Evolutionary conservation across 2,329 filamentous ascomycete species (phyloP).

Genomic region (Aspergillus amoenus): DNA sequence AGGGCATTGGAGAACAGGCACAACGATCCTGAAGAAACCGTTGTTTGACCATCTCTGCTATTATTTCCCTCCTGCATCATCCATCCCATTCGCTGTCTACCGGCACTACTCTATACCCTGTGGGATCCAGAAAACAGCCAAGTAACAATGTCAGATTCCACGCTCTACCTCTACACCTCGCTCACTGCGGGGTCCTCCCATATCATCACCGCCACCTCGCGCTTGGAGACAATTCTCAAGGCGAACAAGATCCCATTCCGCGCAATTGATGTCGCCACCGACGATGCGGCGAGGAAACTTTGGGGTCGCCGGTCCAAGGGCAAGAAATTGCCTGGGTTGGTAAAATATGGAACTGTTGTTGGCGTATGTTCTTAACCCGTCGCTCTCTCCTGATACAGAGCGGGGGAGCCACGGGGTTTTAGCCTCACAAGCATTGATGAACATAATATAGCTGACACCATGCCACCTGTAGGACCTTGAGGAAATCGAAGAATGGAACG

Average conservation of each 20-base stretch:
- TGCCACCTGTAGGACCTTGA: conserved; percentile 69
- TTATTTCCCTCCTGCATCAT: not conserved
- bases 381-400: not conserved
- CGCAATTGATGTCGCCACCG: conserved; percentile 84
- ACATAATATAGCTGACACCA: conserved; percentile 11
- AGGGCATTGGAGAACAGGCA: not conserved
- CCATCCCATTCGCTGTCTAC: not conserved
- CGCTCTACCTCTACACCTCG: conserved; percentile 93
- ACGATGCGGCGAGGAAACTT: conserved; percentile 82
- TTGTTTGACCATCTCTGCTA: not conserved
- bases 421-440: not conserved
- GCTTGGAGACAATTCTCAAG: conserved; percentile 92
- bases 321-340: conserved; percentile 82
- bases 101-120: not conserved
- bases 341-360: conserved; percentile 81
- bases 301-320: conserved; percentile 84
- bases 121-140: not conserved
- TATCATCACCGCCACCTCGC: conserved; percentile 92
- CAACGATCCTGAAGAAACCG: not conserved
- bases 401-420: not conserved
- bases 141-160: conserved; percentile 47
- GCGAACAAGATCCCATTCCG: conserved; percentile 94
- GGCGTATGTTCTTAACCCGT: conserved; percentile 62
- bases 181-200: conserved; percentile 93
- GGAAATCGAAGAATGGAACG: conserved; percentile 98